Percentiles rank a stretch among this genome's conserved stretches.
These are phyloP conservation scores for Melanogaster broomeanus DNA, from an alignment of 768 basidiomycete species.

Conservation along the genomic window DNA sequence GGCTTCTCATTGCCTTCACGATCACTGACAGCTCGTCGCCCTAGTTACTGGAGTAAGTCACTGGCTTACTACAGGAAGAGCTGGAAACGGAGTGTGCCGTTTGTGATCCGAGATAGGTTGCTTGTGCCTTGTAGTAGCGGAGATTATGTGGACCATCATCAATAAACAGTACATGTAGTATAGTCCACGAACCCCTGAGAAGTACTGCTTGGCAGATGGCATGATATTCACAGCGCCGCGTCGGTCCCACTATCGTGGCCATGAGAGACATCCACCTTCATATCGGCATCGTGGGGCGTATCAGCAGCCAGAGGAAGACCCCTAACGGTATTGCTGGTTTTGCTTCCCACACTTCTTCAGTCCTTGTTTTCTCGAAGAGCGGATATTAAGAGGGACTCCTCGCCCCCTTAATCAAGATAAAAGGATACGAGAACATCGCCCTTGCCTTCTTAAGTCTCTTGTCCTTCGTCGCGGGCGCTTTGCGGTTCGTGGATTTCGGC, in stretches of 20 bases:
- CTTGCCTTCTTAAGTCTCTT: constrained; percentile 51
- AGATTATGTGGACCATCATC: too few species aligned
- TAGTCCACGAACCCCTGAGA: background rate
- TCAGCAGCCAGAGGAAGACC: constrained; percentile 27
- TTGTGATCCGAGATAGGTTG: too few species aligned
- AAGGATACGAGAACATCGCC: constrained; percentile 66
- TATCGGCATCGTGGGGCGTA: constrained; percentile 9
- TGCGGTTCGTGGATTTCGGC: constrained; percentile 43
- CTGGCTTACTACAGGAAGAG: too few species aligned
- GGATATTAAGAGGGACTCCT: constrained; percentile 32
- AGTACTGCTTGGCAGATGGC: constrained; percentile 34
- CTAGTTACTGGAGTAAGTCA: too few species aligned
- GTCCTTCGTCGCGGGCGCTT: constrained; percentile 47
- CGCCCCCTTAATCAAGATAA: constrained; percentile 67
- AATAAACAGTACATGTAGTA: too few species aligned
- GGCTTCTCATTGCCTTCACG: too few species aligned
- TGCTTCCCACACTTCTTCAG: constrained; percentile 69
- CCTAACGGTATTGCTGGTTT: constrained; percentile 55
- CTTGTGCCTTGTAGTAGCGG: too few species aligned
- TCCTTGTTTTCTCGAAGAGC: constrained; percentile 36
- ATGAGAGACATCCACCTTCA: constrained; percentile 17
- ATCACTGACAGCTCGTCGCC: too few species aligned
- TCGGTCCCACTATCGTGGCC: constrained; percentile 23
- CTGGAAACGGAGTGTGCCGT: too few species aligned
- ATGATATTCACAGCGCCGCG: constrained; percentile 71